Percentiles rank a stretch among this genome's conserved stretches.
Evolutionary conservation across 805 yeast genomes (phyloP).

Genomic region (Yarrowia osloensis): DNA sequence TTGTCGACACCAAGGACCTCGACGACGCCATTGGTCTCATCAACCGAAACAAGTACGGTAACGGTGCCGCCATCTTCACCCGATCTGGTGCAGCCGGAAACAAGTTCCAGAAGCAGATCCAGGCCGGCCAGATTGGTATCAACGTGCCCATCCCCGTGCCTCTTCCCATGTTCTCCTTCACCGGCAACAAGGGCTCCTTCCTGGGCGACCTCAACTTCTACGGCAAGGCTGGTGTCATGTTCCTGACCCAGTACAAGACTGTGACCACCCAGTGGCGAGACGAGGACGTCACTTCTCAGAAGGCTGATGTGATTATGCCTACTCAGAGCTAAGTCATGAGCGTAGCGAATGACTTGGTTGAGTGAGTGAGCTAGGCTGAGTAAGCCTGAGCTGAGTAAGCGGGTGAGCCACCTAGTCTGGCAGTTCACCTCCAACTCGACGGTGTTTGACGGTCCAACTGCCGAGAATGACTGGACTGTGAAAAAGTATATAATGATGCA

Average conservation of each 20-base stretch:
- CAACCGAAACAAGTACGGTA: conserved; percentile 65
- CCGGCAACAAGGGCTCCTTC: conserved; percentile 75
- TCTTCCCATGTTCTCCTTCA: conserved; percentile 76
- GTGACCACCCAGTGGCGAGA: conserved; percentile 69
- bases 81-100: conserved; percentile 69
- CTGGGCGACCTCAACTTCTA: conserved; percentile 78
- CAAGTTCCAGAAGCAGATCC: conserved; percentile 65
- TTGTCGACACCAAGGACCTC: conserved; percentile 61
- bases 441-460: neutral
- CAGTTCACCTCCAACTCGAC: too few relatives aligned
- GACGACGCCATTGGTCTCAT: conserved; percentile 69
- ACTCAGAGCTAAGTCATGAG: conserved; percentile 47
- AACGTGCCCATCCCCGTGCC: conserved; percentile 83
- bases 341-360: neutral
- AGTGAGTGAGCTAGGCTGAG: neutral
- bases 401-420: neutral
- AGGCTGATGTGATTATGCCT: conserved; percentile 69
- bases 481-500: conserved; percentile 26
- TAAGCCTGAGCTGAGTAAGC: too few relatives aligned
- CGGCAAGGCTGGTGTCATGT: conserved; percentile 73
- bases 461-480: conserved; percentile 7
- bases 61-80: conserved; percentile 72
- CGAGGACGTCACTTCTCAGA: conserved; percentile 50
- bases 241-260: conserved; percentile 74
- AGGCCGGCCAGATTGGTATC: conserved; percentile 76